Evolutionary conservation across 306 rosid species (phyloP), one percentile per base, ranked within the genome.

Genomic region (Cucurbita pepo): DNA sequence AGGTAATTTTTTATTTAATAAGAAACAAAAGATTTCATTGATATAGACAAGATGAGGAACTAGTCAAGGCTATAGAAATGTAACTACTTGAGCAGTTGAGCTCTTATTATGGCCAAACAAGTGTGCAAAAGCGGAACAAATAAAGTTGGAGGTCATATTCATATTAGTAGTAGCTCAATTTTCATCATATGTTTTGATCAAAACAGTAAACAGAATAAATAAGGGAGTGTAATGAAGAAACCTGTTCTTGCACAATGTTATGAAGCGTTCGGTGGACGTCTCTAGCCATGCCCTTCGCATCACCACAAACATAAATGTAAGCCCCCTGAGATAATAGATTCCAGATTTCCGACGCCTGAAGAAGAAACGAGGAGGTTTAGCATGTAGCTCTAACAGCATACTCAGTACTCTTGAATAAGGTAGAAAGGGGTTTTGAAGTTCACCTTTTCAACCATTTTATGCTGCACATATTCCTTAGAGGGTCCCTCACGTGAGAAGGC

Each of bases 241-340:
- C 99, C 97, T 91, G 92, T 77, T 91, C 97, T 79, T 83, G 91
- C 65, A 77, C 83, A 73, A 95, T 91, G 34, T 92, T 87, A 79
- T 95, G 95, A 45, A 95, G 86, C 64, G 92, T 81, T 65, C 99
- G 91, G 86, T 95, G 99, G 58, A 95, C 99, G 76, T 95, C 99
- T 82, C 72, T 88, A 69, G 99, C 99, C 99, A 95, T 95, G 81
- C 97, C 97, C 88, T 95, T 95, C 52, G 97, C 99, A 83, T 95
- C 99, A 72, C 99, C 99, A 79, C 99, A 95, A 13, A 95, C 99
- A 56, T 91, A 95, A 21, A 95, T 9, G 52, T 95, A 91, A 69
- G 85, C 96, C 69, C 96, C 99, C 78, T 89, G 81, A 76, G 99
- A 95, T 77, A 91, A 62, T 87, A 86, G 69, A 80, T 79, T 84